Conservation (phyloP, 192 early-diverging fungal genomes). For the Blastocladiella britannica region DNA sequence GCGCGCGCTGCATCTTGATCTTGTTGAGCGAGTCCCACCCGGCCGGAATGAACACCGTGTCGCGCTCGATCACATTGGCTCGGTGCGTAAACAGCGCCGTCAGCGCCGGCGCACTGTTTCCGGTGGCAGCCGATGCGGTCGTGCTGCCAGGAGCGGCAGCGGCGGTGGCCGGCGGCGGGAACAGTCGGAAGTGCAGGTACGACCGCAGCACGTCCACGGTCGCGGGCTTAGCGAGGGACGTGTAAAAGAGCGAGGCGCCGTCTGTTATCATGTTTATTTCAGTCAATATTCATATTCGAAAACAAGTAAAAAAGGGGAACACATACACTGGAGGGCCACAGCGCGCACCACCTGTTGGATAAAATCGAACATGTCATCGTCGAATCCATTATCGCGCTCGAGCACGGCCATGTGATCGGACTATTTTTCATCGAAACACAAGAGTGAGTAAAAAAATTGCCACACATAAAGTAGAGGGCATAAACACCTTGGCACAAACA, state of each 20-base stretch:
- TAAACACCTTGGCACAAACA: slow-evolving; percentile 60
- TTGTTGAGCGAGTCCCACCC: slow-evolving; percentile 90
- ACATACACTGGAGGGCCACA: slow-evolving; percentile 69
- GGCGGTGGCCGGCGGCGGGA: slow-evolving; percentile 13
- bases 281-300: not conserved
- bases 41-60: slow-evolving; percentile 65
- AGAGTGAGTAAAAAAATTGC: not conserved
- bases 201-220: slow-evolving; percentile 55
- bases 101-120: not conserved
- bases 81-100: slow-evolving; percentile 29
- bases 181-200: slow-evolving; percentile 57
- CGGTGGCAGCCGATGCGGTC: slow-evolving; percentile 5
- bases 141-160: slow-evolving; percentile 8
- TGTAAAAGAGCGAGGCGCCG: slow-evolving; percentile 80
- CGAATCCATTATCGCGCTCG: slow-evolving; percentile 62
- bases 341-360: slow-evolving; percentile 82
- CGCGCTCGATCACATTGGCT: slow-evolving; percentile 69
- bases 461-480: not conserved
- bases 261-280: slow-evolving; percentile 30
- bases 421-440: slow-evolving; percentile 9
- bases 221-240: slow-evolving; percentile 52
- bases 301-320: not conserved
- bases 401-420: slow-evolving; percentile 46
- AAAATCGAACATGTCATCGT: slow-evolving; percentile 87
- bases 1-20: slow-evolving; percentile 49